Evolutionary conservation across 805 yeast species (phyloP), one percentile per base, ranked within the genome.

Genomic region (Kodamaea restingae): DNA sequence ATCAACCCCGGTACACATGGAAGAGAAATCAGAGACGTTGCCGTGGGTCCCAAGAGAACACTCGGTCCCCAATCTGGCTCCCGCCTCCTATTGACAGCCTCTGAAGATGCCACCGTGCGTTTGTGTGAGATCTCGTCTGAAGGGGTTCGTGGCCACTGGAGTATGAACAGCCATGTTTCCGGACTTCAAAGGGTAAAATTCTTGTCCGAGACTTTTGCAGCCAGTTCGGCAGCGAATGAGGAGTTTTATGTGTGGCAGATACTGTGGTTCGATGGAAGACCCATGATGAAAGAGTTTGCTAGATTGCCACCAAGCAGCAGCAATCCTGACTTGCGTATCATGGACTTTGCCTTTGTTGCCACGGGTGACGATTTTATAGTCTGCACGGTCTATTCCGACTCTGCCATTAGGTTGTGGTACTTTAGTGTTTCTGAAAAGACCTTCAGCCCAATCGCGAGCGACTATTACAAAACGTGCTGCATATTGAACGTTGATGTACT

Each of bases 51-150:
- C 0, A 18, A 30, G 10, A 12, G 14, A 9, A 26, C 29, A 9
- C 24, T 21, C 24, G 9, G 7, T 9, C 32, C 45, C 6, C 45
- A 40, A 2, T 58, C 60, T 35, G 61, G 61, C 0, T 61, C 63
- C 5, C 56, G 60, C 14, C 50, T 84, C 3, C 53, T 88, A 15
- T 73, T 86, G 22, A 79, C 91, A 4, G 98, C 88, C 4, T 81
- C 96, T 0, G 98, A 93, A 57, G 98, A 93, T 54, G 84, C 97
- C 0, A 75, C 87, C 0, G 62, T 93, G 4, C 74, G 77, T 43
- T 46, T 91, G n/a, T 75, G 81, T 4, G 60, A 53, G 12, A 43
- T 18, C 15, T 36, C 0, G 3, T 49, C 52, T 15, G 87, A 88
- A 1, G 43, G 48, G 0, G 46, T 84, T 2, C 50, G 53, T 7